Base-by-base conservation (phyloP, 1,284 basidiomycete species). In the Agaricales sp. region DNA sequence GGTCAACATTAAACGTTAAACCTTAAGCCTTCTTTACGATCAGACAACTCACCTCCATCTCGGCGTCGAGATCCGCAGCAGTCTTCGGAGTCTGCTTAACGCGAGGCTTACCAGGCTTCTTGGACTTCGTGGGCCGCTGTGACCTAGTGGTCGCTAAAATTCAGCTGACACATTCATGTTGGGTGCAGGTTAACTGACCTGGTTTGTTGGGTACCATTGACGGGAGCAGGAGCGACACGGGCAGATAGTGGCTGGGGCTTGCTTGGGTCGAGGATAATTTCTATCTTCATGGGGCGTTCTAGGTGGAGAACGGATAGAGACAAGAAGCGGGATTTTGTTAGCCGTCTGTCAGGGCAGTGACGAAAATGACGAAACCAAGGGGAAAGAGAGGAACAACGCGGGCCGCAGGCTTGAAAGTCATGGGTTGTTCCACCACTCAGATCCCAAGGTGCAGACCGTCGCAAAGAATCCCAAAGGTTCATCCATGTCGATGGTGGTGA, bases 251-350 rank as follows among this genome's bases (percentile, higher is more conserved):
- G 72, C 19, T 68, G 67, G 16, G 69, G 57, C 6, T 78, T 78
- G 48, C 84, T 74, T 20, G 92, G 92, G 73, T 95, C 91, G 63
- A 97, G 78, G 44, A 97, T 82, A 54, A 98, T 92, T 75, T 98
- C 95, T 56, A 98, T 93, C 76, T 93, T 95, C 89, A 99, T 95
- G 21, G 93, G 89, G 60, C 90, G 89, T 77, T 93, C 92, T 96
- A 71, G 67, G 61, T 52, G 56, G 59, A 60, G 56, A 56, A 54
- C 56, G 53, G 53, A 58, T 43, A 58, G 56, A 46, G 54, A 30
- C 59, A 66, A 66, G 66, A 67, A 58, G 54, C 51, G 61, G 55
- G 48, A 50, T 61, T 66, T 71, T 58, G 69, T 86, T 68, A 86
- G 81, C 76, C 70, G 77, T 70, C 64, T 73, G 73, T 75, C 79